These are phyloP conservation scores for Margaritispora aquatica DNA, from an alignment of 495 filamentous ascomycete genomes.

Conservation along the genomic window DNA sequence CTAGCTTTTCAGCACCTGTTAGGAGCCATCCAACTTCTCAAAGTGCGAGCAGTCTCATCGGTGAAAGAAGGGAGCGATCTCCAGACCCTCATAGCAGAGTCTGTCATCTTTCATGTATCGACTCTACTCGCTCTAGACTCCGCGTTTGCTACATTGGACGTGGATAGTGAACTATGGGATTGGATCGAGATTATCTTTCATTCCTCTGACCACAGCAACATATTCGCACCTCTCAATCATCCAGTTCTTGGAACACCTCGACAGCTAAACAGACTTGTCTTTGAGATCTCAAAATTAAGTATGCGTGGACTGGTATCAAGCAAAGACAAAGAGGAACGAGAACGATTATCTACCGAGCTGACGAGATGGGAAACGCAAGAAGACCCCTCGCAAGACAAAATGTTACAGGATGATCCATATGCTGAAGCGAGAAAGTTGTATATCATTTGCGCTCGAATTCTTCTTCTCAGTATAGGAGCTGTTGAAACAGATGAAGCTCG, in stretches of 20 bases:
- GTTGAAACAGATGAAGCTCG: not conserved
- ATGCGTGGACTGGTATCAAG: not conserved
- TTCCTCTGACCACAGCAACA: not conserved
- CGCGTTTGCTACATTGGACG: not conserved
- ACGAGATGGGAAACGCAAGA: not conserved
- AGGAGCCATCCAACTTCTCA: not conserved
- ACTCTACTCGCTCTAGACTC: not conserved
- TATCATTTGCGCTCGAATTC: not conserved
- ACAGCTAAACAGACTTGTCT: not conserved
- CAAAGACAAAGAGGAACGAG: not conserved
- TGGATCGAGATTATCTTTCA: not conserved
- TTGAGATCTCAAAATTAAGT: not conserved
- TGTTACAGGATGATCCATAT: not conserved
- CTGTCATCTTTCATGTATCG: not conserved
- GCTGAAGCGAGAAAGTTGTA: not conserved
- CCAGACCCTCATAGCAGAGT: not conserved
- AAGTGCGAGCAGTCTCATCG: not conserved
- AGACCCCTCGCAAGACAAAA: not conserved
- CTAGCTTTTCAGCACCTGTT: not conserved
- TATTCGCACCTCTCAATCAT: not conserved
- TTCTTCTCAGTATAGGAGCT: not conserved
- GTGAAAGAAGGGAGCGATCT: not conserved
- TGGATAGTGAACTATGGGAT: not conserved
- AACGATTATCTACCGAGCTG: not conserved
- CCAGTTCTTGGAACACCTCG: not conserved